Conservation (phyloP, 2,329 filamentous ascomycete species). For the Pyrenophora seminiperda region DNA sequence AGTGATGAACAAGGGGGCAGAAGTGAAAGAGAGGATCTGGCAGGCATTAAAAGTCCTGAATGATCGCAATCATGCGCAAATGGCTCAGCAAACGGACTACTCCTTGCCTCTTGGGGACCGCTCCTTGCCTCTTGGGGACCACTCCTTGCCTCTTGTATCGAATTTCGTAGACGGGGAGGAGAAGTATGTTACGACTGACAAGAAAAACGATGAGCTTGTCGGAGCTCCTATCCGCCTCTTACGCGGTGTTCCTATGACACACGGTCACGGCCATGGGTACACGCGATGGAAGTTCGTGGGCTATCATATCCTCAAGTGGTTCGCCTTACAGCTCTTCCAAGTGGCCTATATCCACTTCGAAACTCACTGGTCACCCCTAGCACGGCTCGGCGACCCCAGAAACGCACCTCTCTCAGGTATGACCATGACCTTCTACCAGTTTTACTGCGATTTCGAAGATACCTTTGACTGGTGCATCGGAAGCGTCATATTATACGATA, state of each 20-base stretch:
- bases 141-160: background rate
- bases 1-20: background rate
- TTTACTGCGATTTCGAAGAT: slow-evolving; percentile 8
- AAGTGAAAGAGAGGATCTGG: slow-evolving; percentile 3
- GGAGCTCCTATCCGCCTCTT: background rate
- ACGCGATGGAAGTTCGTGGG: slow-evolving; percentile 6
- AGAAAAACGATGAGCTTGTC: slow-evolving; percentile 7
- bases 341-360: background rate
- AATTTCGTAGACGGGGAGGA: background rate
- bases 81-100: background rate
- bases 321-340: background rate
- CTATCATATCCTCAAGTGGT: slow-evolving; percentile 3
- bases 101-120: background rate
- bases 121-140: background rate
- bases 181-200: background rate
- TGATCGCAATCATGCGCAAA: slow-evolving; percentile 6
- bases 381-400: too few species aligned
- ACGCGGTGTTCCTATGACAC: background rate
- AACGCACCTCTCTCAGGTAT: too few species aligned
- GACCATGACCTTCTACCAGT: background rate
- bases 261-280: slow-evolving; percentile 2
- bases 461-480: slow-evolving; percentile 17
- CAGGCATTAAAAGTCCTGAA: slow-evolving; percentile 20
- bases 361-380: background rate
- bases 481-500: slow-evolving; percentile 21